Evolutionary conservation across 2,329 filamentous ascomycete genomes (phyloP), one percentile per base, ranked within the genome.

Genomic region (Cryoendolithus antarcticus): DNA sequence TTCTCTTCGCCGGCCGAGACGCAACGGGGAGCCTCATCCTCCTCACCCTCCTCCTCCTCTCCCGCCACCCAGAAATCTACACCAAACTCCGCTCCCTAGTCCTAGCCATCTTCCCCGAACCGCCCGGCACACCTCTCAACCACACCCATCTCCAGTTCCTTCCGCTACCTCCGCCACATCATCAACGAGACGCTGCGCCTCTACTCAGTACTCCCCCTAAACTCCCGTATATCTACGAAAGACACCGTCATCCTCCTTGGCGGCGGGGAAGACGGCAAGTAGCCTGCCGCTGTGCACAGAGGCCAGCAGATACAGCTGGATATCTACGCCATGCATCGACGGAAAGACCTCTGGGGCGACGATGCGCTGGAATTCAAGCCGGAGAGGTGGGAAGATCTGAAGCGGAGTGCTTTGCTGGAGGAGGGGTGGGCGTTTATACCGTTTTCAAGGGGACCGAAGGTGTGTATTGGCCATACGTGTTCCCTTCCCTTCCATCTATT

Each of bases 201-300:
- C n/a, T 88, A 86, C 60, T 80, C 83, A 2, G 69, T 74, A 10
- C 81, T 91, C 1, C 84, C 85, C 1, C 85, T 82, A 64, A 89
- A 89, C 59, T 70, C 84, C 32, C 78, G 85, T 43, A 63, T 77
- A 11, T 71, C 82, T 9, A 72, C 86, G 19, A 71, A 68, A 43
- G 75, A 85, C 61, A 88, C 84, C 3, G 82, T 77, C 0, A 72
- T 93, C 2, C 84, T 84, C 0, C 69, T 67, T 13, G 85, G 70
- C 30, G 70, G 70, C 12, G 70, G 70, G 0, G 56, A 61, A 2
- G 67, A 72, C 40, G 67, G 67, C 32, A 59, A 63, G 2, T 62
- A 67, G 32, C 81, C 80, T 0, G 53, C 89, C 39, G 57, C 55
- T 39, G 47, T 64, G 8, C 47, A 49, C 4, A 50, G 56, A 30